phyloP scores from a whole-genome alignment of 1,139 yeast genomes.

The Kurtzmaniella natalensis region DNA sequence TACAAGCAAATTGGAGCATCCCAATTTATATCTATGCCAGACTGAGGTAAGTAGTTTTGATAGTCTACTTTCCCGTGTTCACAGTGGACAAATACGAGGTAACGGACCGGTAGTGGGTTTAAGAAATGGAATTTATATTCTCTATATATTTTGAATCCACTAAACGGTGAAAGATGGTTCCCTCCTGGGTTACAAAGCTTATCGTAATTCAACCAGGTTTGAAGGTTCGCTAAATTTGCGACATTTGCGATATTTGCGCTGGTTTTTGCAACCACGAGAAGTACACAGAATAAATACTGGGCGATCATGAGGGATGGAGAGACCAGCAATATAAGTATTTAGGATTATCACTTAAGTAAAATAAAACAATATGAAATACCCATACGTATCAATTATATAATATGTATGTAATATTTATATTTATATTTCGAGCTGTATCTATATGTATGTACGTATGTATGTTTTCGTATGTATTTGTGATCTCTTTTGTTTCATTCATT shows the following conservation, averaged over 20 bases:
- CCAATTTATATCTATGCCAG: conserved; percentile 49
- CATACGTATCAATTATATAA: no score
- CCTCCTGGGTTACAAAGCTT: conserved; percentile 33
- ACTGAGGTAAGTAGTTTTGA: conserved; percentile 29
- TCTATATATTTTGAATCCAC: conserved; percentile 58
- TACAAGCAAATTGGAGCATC: conserved; percentile 46
- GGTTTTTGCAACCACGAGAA: conserved; percentile 18
- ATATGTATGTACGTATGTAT: no score
- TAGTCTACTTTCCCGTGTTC: conserved; percentile 48
- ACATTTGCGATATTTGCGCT: conserved; percentile 1
- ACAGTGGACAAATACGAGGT: conserved; percentile 52
- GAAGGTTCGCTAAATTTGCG: no score
- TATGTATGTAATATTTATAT: no score
- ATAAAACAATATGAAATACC: no score
- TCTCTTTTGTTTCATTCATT: no score
- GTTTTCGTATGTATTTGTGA: no score
- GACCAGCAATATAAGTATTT: no score
- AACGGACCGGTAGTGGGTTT: conserved; percentile 40
- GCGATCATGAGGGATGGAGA: no score
- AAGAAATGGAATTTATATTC: conserved; percentile 42
- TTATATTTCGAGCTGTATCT: no score
- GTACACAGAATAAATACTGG: no score
- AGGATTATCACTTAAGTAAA: no score
- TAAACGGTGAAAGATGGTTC: conserved; percentile 35
- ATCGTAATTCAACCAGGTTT: conserved; percentile 18